These are phyloP conservation scores for Neurospora sublineolata DNA, from an alignment of 495 filamentous ascomycete species.

Conservation along the genomic window DNA sequence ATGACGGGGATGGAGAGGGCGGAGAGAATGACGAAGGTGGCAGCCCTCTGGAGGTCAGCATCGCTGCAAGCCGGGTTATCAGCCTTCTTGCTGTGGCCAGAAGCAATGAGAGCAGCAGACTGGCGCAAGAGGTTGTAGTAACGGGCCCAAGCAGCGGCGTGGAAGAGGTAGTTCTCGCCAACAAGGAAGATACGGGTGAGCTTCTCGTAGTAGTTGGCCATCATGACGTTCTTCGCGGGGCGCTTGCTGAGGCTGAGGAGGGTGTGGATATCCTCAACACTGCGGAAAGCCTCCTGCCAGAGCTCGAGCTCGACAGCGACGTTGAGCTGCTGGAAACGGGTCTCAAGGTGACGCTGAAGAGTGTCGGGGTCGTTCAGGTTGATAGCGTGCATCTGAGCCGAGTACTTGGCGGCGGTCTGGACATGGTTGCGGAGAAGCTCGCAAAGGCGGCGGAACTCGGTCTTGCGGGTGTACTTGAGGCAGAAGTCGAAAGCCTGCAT, in stretches of 20 bases:
- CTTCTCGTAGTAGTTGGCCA: slow-evolving; percentile 99
- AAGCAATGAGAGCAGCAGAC: slow-evolving; percentile 71
- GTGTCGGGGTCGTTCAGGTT: slow-evolving; percentile 97
- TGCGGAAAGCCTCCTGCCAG: slow-evolving; percentile 98
- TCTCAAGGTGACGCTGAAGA: slow-evolving; percentile 91
- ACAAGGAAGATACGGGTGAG: slow-evolving; percentile 96
- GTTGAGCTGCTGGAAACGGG: slow-evolving; percentile 95
- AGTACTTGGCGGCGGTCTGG: slow-evolving; percentile 98
- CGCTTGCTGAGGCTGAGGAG: slow-evolving; percentile 97
- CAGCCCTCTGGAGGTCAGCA: slow-evolving; percentile 70
- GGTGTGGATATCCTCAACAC: slow-evolving; percentile 98
- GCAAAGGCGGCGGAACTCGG: slow-evolving; percentile 95
- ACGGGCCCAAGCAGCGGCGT: slow-evolving; percentile 90
- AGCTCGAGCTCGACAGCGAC: slow-evolving; percentile 95
- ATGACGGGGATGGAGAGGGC: slow-evolving; percentile 96
- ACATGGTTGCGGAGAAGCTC: slow-evolving; percentile 97
- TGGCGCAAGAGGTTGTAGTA: slow-evolving; percentile 94
- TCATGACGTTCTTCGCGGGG: slow-evolving; percentile 98
- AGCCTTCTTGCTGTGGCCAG: slow-evolving; percentile 78
- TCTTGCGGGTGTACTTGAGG: slow-evolving; percentile 95
- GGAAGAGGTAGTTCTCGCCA: slow-evolving; percentile 98
- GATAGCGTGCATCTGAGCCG: slow-evolving; percentile 97
- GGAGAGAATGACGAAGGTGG: slow-evolving; percentile 91
- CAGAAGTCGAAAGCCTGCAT: slow-evolving; percentile 98
- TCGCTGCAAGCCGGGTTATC: slow-evolving; percentile 86